These are phyloP conservation scores for Microbotryomycetes sp. DNA, from an alignment of 1,284 basidiomycete species.

Conservation along the genomic window DNA sequence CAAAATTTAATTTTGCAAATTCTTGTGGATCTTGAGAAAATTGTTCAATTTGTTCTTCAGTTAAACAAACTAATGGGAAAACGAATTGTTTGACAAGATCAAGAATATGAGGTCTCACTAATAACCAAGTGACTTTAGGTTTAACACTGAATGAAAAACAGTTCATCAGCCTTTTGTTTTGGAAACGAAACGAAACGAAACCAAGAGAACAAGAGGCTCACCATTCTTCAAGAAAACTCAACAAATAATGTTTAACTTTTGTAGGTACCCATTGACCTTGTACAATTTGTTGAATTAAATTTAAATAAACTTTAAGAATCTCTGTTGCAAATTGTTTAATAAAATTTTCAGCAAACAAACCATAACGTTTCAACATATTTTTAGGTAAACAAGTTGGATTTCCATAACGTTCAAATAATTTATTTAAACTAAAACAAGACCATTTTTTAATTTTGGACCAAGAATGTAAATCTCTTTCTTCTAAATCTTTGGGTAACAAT, in stretches of 20 bases:
- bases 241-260: conserved; percentile 71
- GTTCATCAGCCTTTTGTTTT: background rate
- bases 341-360: conserved; percentile 67
- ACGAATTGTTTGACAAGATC: conserved; percentile 66
- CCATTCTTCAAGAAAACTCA: conserved; percentile 79
- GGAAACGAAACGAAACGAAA: background rate
- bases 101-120: conserved; percentile 73
- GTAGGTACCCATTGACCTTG: conserved; percentile 60
- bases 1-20: conserved; percentile 60
- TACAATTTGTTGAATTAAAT: conserved; percentile 65
- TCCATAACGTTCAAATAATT: conserved; percentile 54
- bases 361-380: conserved; percentile 58
- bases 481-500: conserved; percentile 59
- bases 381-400: conserved; percentile 75
- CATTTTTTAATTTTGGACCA: conserved; percentile 90
- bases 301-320: conserved; percentile 69
- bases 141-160: conserved; percentile 58
- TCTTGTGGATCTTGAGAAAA: conserved; percentile 75
- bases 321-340: conserved; percentile 70
- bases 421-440: conserved; percentile 58
- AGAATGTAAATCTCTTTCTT: conserved; percentile 65
- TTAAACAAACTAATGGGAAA: conserved; percentile 79
- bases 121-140: conserved; percentile 75
- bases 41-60: conserved; percentile 55
- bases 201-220: conserved; percentile 44